phyloP scores from a whole-genome alignment of 75 land plant genomes.

The Chamaecyparis obtusa region DNA sequence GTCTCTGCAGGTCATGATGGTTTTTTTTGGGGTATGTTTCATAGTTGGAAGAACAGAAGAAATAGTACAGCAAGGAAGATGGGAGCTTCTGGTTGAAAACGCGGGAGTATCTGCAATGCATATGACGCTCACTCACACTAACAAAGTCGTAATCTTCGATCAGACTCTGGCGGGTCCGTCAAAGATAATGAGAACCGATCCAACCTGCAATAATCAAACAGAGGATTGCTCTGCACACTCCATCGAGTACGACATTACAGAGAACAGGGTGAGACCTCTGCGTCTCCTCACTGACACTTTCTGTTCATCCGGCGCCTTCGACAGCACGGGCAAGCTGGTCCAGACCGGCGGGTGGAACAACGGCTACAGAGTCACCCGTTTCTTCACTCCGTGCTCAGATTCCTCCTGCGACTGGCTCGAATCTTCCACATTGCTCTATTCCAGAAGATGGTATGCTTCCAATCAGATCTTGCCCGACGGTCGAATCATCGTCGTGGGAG shows the following conservation, averaged over 20 bases:
- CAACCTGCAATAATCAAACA: too few species aligned
- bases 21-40: too few species aligned
- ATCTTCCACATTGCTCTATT: conserved; percentile 10
- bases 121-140: conserved; percentile 47
- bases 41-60: background rate
- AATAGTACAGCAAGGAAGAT: background rate
- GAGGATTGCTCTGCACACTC: conserved; percentile 34
- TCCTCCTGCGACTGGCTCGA: conserved; percentile 39
- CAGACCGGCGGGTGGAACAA: conserved; percentile 41
- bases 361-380: conserved; percentile 18
- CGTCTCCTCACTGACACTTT: conserved; percentile 38
- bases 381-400: too few species aligned
- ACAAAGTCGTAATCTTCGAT: conserved; percentile 55
- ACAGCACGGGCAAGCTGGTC: conserved; percentile 29
- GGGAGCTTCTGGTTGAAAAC: conserved; percentile 45
- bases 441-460: background rate
- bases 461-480: conserved; percentile 61
- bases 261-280: conserved; percentile 40
- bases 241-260: conserved; percentile 27
- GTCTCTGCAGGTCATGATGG: too few species aligned
- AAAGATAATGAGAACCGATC: background rate
- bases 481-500: conserved; percentile 54
- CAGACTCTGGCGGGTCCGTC: conserved; percentile 48
- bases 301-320: conserved; percentile 48
- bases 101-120: conserved; percentile 67